phyloP scores from a whole-genome alignment of 1,284 basidiomycete species.

The Cryptococcus deneoformans region DNA sequence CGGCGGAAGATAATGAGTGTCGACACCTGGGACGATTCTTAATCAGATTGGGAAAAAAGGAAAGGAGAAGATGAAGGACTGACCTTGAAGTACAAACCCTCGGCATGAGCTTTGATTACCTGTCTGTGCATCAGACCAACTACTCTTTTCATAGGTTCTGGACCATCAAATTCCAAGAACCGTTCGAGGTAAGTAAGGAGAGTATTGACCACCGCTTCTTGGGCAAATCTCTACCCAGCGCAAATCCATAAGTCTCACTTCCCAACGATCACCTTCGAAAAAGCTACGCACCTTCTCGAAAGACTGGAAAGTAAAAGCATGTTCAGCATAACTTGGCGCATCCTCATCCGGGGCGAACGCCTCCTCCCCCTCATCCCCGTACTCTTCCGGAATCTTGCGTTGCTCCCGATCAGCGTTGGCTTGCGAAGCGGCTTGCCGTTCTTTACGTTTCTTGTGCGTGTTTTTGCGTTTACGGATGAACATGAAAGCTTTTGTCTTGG shows the following conservation, averaged over 20 bases:
- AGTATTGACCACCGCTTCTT: conserved; percentile 75
- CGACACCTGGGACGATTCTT: conserved; percentile 63
- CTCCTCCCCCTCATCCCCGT: conserved; percentile 52
- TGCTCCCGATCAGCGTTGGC: conserved; percentile 22
- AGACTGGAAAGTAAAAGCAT: conserved; percentile 81
- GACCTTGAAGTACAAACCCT: conserved; percentile 89
- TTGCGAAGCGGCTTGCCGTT: background rate
- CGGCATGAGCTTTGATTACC: conserved; percentile 80
- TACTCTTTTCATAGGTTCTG: conserved; percentile 80
- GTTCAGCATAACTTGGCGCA: conserved; percentile 66
- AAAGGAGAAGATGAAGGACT: conserved; percentile 20
- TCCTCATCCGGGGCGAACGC: conserved; percentile 60
- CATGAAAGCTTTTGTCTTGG: conserved; percentile 66
- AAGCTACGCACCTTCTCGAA: conserved; percentile 67
- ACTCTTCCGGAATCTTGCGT: conserved; percentile 34
- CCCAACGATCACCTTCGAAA: conserved; percentile 26
- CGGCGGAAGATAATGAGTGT: conserved; percentile 77
- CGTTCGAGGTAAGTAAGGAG: conserved; percentile 74
- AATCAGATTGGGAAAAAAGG: no score
- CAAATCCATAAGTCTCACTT: background rate
- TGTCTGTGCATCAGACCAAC: conserved; percentile 84
- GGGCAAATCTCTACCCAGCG: conserved; percentile 68
- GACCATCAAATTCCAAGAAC: conserved; percentile 72
- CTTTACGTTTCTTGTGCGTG: conserved; percentile 56
- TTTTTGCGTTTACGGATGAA: conserved; percentile 70